Evolutionary conservation across 257 asterid species (phyloP).

Genomic region (Solanum phureja): DNA sequence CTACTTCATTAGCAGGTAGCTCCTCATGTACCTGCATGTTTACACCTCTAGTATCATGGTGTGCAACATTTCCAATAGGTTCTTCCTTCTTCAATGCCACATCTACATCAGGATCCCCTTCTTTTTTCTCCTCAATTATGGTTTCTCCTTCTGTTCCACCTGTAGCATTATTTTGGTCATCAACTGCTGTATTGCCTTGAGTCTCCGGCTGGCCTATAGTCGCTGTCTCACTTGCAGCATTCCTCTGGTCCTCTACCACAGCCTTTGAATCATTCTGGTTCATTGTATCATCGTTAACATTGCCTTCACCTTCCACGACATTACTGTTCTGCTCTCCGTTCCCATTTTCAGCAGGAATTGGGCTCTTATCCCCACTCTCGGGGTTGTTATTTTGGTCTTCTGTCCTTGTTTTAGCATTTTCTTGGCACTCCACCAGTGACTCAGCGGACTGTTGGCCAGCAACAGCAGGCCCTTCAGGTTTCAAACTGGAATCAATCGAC

Average conservation of each 20-base stretch:
- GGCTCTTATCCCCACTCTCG: constrained; percentile 6
- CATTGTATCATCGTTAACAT: constrained; percentile 12
- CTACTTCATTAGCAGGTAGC: constrained; percentile 28
- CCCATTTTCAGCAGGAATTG: constrained; percentile 8
- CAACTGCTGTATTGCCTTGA: constrained; percentile 5
- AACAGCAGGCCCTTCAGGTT: constrained; percentile 8
- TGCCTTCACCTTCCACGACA: constrained; percentile 16
- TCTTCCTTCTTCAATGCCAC: constrained; percentile 17
- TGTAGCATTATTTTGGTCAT: not conserved
- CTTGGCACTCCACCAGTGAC: not conserved
- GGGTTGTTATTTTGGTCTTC: not conserved
- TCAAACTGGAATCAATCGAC: constrained; percentile 17
- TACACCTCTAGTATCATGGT: constrained; percentile 14
- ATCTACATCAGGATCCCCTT: constrained; percentile 3
- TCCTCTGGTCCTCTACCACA: constrained; percentile 13
- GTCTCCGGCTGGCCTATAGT: constrained; percentile 9
- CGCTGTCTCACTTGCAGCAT: constrained; percentile 9
- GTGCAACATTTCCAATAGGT: constrained; percentile 13
- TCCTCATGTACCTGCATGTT: constrained; percentile 19
- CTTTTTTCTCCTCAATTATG: not conserved
- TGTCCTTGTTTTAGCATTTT: constrained; percentile 6
- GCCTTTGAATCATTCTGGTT: constrained; percentile 4
- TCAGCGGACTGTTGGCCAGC: not conserved
- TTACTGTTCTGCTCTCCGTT: constrained; percentile 8
- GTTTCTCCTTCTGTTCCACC: not conserved